phyloP scores from a whole-genome alignment of 306 rosid species.

The Pueraria montana region DNA sequence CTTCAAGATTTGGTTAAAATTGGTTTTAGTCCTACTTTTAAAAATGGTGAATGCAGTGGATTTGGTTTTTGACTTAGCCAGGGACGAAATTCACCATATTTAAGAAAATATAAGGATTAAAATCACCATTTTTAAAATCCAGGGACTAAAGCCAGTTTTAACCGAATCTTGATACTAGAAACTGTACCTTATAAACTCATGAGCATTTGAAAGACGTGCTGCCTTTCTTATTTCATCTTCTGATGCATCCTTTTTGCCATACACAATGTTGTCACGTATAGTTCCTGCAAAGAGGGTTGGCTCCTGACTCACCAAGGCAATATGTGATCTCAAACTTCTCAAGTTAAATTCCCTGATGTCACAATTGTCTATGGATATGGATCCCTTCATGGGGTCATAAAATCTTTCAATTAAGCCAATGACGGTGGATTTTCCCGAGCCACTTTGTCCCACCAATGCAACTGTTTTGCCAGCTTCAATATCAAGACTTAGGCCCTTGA shows the following conservation, averaged over 20 bases:
- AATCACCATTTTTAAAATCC: not conserved
- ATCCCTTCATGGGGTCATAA: constrained; percentile 75
- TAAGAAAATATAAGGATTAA: too few species aligned
- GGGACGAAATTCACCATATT: not conserved
- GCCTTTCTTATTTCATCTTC: constrained; percentile 74
- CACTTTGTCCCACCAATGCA: constrained; percentile 86
- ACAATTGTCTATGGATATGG: constrained; percentile 61
- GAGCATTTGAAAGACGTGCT: constrained; percentile 76
- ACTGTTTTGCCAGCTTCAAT: constrained; percentile 74
- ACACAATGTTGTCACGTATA: constrained; percentile 74
- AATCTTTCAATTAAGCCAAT: constrained; percentile 85
- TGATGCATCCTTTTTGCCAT: constrained; percentile 64
- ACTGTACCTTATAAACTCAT: constrained; percentile 76
- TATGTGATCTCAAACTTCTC: constrained; percentile 70
- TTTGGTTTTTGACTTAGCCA: not conserved
- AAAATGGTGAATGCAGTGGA: not conserved
- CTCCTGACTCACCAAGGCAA: constrained; percentile 86
- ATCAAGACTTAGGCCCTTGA: constrained; percentile 66
- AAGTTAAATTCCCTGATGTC: constrained; percentile 65
- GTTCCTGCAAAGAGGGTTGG: constrained; percentile 83
- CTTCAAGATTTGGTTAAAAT: not conserved
- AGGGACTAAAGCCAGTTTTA: not conserved
- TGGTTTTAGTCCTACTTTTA: not conserved
- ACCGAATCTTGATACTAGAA: not conserved
- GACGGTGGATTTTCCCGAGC: constrained; percentile 86